Conservation (phyloP, 805 yeast genomes). For the Metschnikowia reukaufii region DNA sequence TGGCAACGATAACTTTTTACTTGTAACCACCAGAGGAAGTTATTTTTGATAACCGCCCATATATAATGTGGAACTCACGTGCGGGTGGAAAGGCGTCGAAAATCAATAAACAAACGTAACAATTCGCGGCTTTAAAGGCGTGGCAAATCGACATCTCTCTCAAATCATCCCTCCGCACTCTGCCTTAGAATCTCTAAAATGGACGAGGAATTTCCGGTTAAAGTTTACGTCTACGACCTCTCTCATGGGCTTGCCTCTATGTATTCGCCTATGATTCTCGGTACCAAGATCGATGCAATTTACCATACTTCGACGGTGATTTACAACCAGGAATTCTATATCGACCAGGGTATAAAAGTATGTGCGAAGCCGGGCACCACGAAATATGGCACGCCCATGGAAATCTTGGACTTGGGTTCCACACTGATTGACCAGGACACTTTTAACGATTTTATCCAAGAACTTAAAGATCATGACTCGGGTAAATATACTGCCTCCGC, state of each 20-base stretch:
- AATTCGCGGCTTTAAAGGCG: not conserved
- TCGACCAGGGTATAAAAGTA: slow-evolving; percentile 56
- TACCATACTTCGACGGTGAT: slow-evolving; percentile 65
- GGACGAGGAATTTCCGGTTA: slow-evolving; percentile 34
- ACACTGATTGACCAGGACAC: slow-evolving; percentile 54
- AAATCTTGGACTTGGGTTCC: slow-evolving; percentile 52
- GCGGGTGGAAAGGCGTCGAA: slow-evolving; percentile 6
- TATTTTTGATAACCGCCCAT: too few species aligned
- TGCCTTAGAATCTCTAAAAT: too few species aligned
- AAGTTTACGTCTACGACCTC: slow-evolving; percentile 62
- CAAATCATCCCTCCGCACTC: too few species aligned
- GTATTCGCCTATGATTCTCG: slow-evolving; percentile 51
- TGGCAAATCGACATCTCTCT: not conserved
- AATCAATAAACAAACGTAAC: not conserved
- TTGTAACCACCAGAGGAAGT: too few species aligned
- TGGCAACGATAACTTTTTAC: too few species aligned
- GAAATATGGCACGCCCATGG: slow-evolving; percentile 58
- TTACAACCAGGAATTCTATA: slow-evolving; percentile 54
- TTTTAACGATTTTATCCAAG: slow-evolving; percentile 52
- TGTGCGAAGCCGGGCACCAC: slow-evolving; percentile 48
- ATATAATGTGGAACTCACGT: not conserved
- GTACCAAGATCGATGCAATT: slow-evolving; percentile 57
- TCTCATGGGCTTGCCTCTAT: slow-evolving; percentile 60
- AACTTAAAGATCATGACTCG: slow-evolving; percentile 40
- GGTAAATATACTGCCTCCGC: slow-evolving; percentile 44